A percentile compares a stretch with the other conserved stretches of the same genome.
These are phyloP conservation scores for Hura crepitans DNA, from an alignment of 441 rosid species.

Conservation along the genomic window DNA sequence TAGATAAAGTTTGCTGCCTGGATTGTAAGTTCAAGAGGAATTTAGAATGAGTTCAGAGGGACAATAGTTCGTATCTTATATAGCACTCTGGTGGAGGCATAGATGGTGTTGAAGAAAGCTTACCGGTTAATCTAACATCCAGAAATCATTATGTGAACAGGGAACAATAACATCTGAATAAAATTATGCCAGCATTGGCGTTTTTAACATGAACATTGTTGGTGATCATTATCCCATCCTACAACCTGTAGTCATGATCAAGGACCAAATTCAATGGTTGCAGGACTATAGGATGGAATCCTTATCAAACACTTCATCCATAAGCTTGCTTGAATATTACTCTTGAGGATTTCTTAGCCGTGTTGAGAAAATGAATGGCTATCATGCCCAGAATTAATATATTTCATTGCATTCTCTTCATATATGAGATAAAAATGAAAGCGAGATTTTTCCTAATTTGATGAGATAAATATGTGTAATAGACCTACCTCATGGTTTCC, in stretches of 20 bases:
- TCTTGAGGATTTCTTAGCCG: neutral
- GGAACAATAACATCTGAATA: neutral
- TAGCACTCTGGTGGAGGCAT: neutral
- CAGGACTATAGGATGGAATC: neutral
- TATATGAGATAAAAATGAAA: neutral
- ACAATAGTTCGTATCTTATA: neutral
- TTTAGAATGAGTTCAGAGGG: neutral
- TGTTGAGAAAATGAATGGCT: neutral
- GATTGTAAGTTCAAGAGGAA: too few relatives aligned
- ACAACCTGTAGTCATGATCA: neutral
- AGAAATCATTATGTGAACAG: neutral
- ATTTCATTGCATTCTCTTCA: neutral
- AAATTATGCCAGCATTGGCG: neutral
- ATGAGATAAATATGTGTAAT: neutral
- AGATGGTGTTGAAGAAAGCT: neutral
- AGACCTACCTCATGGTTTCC: neutral
- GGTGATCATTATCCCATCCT: neutral
- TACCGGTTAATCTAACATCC: neutral
- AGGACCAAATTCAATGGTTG: neutral
- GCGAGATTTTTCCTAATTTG: neutral
- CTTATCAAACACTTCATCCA: neutral
- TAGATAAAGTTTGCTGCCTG: neutral
- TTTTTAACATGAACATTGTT: neutral
- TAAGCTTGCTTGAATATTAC: neutral
- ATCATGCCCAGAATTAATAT: neutral